A percentile compares a stretch with the other conserved stretches of the same genome.
These are phyloP conservation scores for Debaryomyces udenii DNA, from an alignment of 1,139 yeast species.

Conservation along the genomic window DNA sequence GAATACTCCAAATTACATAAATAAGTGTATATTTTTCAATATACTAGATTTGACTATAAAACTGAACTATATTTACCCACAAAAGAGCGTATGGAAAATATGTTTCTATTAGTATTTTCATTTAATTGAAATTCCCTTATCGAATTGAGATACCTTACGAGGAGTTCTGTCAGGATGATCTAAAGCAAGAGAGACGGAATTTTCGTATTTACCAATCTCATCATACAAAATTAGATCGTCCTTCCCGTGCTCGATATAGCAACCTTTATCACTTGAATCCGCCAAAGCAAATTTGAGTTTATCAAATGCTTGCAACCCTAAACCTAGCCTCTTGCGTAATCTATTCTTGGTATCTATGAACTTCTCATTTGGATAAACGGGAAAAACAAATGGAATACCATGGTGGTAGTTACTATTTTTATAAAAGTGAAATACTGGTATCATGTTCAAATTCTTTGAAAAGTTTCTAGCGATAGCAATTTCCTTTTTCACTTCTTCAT, in stretches of 20 bases:
- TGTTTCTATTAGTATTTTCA: conserved; percentile 15
- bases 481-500: conserved; percentile 31
- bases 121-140: conserved; percentile 62
- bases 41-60: neutral
- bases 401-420: conserved; percentile 72
- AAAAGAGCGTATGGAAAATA: neutral
- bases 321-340: conserved; percentile 67
- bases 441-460: conserved; percentile 44
- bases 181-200: conserved; percentile 58
- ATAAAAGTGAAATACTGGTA: conserved; percentile 69
- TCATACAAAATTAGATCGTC: conserved; percentile 58
- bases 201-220: conserved; percentile 50
- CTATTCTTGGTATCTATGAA: conserved; percentile 68
- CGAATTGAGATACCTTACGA: conserved; percentile 49
- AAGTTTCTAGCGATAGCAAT: conserved; percentile 30
- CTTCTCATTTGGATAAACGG: conserved; percentile 64
- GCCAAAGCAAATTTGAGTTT: conserved; percentile 69
- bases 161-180: conserved; percentile 83
- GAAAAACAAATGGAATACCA: conserved; percentile 86
- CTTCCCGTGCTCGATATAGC: conserved; percentile 55
- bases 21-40: neutral
- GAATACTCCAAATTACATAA: conserved; percentile 16
- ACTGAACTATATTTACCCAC: neutral
- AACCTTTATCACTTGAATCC: conserved; percentile 43
- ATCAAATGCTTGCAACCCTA: conserved; percentile 78